Conservation (phyloP, 805 yeast genomes). For the Teunomyces lycoperdinae region DNA sequence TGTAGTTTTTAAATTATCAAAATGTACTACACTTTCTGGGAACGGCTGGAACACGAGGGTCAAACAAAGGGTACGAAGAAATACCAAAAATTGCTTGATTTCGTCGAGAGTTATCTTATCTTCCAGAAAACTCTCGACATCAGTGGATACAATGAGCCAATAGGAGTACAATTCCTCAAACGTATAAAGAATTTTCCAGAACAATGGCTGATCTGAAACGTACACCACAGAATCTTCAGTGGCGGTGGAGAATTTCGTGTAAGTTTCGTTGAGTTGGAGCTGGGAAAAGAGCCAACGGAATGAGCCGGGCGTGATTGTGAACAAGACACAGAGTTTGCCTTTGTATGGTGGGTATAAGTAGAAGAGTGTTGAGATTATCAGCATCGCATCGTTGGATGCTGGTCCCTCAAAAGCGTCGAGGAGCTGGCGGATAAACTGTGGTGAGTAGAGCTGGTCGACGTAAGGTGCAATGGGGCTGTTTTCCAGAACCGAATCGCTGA, state of each 20-base stretch:
- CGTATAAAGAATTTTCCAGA: slow-evolving; percentile 42
- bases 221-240: neutral
- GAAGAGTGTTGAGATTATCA: slow-evolving; percentile 28
- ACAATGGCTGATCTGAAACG: slow-evolving; percentile 8
- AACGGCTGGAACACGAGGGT: slow-evolving; percentile 41
- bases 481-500: neutral
- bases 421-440: slow-evolving; percentile 19
- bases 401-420: slow-evolving; percentile 6
- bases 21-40: neutral
- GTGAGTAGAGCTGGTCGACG: slow-evolving; percentile 16
- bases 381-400: slow-evolving; percentile 11
- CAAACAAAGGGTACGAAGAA: slow-evolving; percentile 51
- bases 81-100: slow-evolving; percentile 40
- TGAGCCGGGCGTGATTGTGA: slow-evolving; percentile 40
- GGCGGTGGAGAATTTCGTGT: slow-evolving; percentile 10
- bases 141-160: slow-evolving; percentile 65
- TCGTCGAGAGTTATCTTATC: slow-evolving; percentile 40
- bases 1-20: slow-evolving; percentile 22
- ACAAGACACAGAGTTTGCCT: slow-evolving; percentile 38
- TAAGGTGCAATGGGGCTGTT: no score
- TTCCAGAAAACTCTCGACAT: slow-evolving; percentile 50
- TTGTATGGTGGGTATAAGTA: slow-evolving; percentile 36
- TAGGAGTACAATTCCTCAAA: slow-evolving; percentile 64
- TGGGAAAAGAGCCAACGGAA: slow-evolving; percentile 29
- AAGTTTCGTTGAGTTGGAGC: slow-evolving; percentile 18